Base-by-base conservation (phyloP, 78 protist species). In the Dictyostelium firmibasis region DNA sequence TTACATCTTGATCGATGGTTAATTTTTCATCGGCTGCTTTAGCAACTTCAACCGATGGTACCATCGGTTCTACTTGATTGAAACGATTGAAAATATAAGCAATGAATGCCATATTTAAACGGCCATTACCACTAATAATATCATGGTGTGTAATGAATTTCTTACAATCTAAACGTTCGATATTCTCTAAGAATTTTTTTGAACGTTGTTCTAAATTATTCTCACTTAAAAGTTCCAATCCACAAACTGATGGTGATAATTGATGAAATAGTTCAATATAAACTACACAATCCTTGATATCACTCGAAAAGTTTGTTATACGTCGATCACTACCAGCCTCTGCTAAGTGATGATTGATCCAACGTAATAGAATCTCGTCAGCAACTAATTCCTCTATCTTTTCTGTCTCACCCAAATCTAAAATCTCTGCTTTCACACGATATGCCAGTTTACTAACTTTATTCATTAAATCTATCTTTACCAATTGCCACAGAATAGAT, bases 61-160 rank as follows among this genome's bases (percentile, higher is more conserved):
- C 83, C 20, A 81, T 81, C 9, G 94, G 74, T 23, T 69, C 85
- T 4, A 44, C 91, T 53, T 86, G 91, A 86, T 93, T 93, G 69
- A 93, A 93, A 38, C 83, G 60, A 87, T 96, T 97, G 95, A 97
- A 98, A 35, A 98, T 10, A 20, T 96, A 86, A 1, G 99, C 99
- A 18, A 97, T 86, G 38, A 97, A 97, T 27, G 98, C 98, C 41
- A 96, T 35, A 93, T 98, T 98, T 72, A 98, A 86, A 41, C 97
- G 81, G 36, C 81, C 86, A 85, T 97, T 96, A 11, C 96, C 98
- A 75, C 4, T 67, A 20, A 74, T 41, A 57, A 98, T 97, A 83
- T 97, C 98, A 16, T 38, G 18, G 2, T 97, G 81, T 43, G 43
- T 38, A 47, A 97, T 83, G 50, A 96, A 97, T 29, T 88, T 91